Percentiles rank a stretch among this genome's conserved stretches.
Evolutionary conservation across 108 stramenopile genomes (phyloP).

Genomic region (Cyclotella cryptica): DNA sequence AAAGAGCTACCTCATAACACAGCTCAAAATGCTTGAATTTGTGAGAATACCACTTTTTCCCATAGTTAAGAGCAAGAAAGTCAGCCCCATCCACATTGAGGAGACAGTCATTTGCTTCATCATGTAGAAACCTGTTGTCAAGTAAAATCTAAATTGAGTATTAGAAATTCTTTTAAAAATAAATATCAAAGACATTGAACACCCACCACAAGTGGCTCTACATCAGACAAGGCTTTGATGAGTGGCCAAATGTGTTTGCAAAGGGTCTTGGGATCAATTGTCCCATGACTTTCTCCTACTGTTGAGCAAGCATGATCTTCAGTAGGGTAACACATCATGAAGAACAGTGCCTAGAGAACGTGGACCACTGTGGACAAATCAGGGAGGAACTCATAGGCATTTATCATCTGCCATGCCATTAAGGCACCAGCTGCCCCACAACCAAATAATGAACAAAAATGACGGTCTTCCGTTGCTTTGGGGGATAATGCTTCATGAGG

Average conservation of each 20-base stretch:
- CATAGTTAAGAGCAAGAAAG: not conserved
- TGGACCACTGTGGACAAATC: not conserved
- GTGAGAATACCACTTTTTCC: conserved; percentile 14
- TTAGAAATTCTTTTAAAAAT: not conserved
- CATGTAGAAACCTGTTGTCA: not conserved
- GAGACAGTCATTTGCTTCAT: not conserved
- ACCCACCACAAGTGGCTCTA: not conserved
- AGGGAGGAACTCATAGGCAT: too few relatives aligned
- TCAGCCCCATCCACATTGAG: not conserved
- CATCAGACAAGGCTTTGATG: not conserved
- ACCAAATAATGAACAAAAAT: too few relatives aligned
- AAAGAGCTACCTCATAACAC: conserved; percentile 27
- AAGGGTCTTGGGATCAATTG: not conserved
- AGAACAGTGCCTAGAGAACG: not conserved
- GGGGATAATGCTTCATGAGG: too few relatives aligned
- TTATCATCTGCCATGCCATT: too few relatives aligned
- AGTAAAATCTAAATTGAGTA: not conserved
- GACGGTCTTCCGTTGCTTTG: too few relatives aligned
- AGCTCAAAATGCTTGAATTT: conserved; percentile 30
- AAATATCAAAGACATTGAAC: not conserved
- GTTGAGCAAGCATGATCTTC: not conserved
- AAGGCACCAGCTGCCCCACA: too few relatives aligned
- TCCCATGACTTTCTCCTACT: not conserved
- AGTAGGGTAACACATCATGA: not conserved
- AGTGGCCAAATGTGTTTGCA: not conserved